phyloP scores from a whole-genome alignment of 1,284 basidiomycete species.

The Lentinula novae-zelandiae region DNA sequence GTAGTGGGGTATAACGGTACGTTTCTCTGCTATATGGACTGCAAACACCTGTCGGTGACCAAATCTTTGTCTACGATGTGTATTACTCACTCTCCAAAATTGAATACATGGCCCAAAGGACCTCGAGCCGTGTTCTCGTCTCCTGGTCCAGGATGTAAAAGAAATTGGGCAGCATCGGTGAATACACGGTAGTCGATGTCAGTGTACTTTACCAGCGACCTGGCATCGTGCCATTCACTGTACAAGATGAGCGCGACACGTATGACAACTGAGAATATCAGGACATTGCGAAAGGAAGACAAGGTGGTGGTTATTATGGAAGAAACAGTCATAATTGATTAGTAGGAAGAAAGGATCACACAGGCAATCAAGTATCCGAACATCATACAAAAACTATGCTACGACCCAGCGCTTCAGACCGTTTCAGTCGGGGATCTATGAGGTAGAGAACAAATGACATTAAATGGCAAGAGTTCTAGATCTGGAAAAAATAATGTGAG shows the following conservation, averaged over 20 bases:
- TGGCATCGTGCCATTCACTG: constrained; percentile 85
- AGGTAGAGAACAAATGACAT: too few species aligned
- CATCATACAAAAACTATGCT: not conserved
- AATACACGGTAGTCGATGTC: constrained; percentile 98
- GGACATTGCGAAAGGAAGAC: constrained; percentile 46
- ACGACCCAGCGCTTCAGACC: not conserved
- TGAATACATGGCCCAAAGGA: constrained; percentile 41
- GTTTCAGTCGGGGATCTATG: too few species aligned
- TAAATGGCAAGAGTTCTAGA: not conserved
- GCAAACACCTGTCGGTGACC: constrained; percentile 8
- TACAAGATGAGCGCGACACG: constrained; percentile 76
- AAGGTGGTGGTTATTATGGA: constrained; percentile 11
- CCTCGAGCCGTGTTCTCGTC: constrained; percentile 56
- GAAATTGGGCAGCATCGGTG: constrained; percentile 81
- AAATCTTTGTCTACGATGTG: not conserved
- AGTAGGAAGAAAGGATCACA: not conserved
- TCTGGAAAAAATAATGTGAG: constrained; percentile 8
- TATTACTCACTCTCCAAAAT: constrained; percentile 64
- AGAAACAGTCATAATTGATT: constrained; percentile 9
- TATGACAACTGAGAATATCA: constrained; percentile 53
- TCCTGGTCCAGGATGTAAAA: constrained; percentile 44
- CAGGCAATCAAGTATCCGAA: not conserved
- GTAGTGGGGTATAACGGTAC: constrained; percentile 94
- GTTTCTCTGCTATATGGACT: constrained; percentile 94
- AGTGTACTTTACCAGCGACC: constrained; percentile 88